These are phyloP conservation scores for Trypanosoma caninum DNA, from an alignment of 208 protist species.

Conservation along the genomic window DNA sequence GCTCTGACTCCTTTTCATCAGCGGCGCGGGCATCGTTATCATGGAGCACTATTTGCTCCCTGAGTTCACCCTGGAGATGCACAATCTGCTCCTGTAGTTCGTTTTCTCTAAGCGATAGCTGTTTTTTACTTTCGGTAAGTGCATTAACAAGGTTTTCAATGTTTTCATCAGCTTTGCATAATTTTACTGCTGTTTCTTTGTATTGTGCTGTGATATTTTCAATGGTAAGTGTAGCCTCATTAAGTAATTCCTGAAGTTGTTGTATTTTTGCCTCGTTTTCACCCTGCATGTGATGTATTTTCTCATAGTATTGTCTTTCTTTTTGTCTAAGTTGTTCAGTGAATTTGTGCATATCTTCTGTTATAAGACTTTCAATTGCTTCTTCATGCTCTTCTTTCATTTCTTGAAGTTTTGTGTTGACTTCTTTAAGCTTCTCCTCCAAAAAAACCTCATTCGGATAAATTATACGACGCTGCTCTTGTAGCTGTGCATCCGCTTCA, in stretches of 20 bases:
- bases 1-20: conserved; percentile 18
- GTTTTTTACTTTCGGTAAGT: conserved; percentile 16
- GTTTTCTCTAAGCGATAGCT: no score
- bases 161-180: conserved; percentile 5
- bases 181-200: background rate
- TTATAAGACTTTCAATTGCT: conserved; percentile 51
- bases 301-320: conserved; percentile 17
- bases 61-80: background rate
- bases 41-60: conserved; percentile 1
- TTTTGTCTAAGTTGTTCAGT: conserved; percentile 20
- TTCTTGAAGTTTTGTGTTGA: conserved; percentile 71
- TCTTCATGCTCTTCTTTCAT: conserved; percentile 74
- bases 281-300: background rate
- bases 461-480: conserved; percentile 57
- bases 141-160: conserved; percentile 17
- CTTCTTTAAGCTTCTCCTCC: conserved; percentile 56
- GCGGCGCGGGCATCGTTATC: conserved; percentile 14
- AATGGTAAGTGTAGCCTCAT: conserved; percentile 4
- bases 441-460: conserved; percentile 61
- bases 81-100: conserved; percentile 6
- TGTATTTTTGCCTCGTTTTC: conserved; percentile 8
- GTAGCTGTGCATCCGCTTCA: conserved; percentile 60
- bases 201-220: conserved; percentile 6
- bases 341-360: conserved; percentile 46
- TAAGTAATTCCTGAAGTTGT: background rate